Evolutionary conservation across 2,329 filamentous ascomycete genomes (phyloP).

Genomic region (Scedosporium minutisporum): DNA sequence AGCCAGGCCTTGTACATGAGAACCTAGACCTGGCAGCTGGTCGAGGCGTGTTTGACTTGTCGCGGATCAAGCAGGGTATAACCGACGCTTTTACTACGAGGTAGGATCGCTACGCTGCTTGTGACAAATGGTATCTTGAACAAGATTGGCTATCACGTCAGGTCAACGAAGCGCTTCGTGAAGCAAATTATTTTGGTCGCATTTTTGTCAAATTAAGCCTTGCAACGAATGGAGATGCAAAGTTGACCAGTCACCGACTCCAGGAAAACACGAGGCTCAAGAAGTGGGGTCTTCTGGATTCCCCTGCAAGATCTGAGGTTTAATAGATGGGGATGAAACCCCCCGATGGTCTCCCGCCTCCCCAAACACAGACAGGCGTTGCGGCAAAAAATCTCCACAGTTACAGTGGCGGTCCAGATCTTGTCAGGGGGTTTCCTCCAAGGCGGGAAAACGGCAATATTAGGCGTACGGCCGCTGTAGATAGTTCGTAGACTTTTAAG

Average conservation of each 20-base stretch:
- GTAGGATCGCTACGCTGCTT: not conserved
- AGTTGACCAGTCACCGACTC: no score
- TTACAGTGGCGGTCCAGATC: not conserved
- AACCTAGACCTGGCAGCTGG: not conserved
- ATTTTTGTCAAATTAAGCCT: not conserved
- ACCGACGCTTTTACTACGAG: not conserved
- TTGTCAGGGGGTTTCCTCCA: not conserved
- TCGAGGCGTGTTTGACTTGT: conserved; percentile 10
- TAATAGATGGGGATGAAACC: not conserved
- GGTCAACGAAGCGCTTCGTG: not conserved
- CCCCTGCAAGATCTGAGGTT: not conserved
- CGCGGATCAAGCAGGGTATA: conserved; percentile 11
- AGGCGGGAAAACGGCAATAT: not conserved
- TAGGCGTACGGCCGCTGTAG: not conserved
- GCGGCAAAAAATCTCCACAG: conserved; percentile 2
- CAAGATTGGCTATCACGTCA: not conserved
- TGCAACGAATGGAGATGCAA: no score
- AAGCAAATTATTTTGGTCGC: not conserved
- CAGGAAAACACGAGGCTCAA: no score
- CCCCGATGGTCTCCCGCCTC: not conserved
- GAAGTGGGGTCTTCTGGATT: no score
- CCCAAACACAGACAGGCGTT: not conserved
- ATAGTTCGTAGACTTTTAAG: not conserved
- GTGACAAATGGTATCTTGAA: not conserved
- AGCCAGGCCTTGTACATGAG: not conserved